Evolutionary conservation across 2,329 filamentous ascomycete genomes (phyloP).

Genomic region (Blumeria hordei): DNA sequence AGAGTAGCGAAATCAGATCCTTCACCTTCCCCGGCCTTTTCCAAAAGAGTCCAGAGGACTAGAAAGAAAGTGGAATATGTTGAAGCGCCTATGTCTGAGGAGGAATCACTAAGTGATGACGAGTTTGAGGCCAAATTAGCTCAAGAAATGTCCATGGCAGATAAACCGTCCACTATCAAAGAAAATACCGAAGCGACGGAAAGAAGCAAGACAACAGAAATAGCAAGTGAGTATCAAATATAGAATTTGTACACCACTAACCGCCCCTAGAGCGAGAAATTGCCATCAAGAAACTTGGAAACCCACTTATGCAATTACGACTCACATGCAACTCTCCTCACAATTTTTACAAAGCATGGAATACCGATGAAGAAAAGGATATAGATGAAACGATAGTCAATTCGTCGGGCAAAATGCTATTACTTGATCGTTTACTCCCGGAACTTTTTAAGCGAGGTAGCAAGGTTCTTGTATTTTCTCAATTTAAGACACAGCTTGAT

Average conservation of each 20-base stretch:
- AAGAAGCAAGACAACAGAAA: slow-evolving; percentile 40
- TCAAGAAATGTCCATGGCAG: slow-evolving; percentile 26
- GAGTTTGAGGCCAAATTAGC: slow-evolving; percentile 64
- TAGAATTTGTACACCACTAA: not conserved
- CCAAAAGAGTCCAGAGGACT: slow-evolving; percentile 17
- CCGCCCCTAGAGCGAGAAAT: slow-evolving; percentile 46
- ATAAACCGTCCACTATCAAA: slow-evolving; percentile 15
- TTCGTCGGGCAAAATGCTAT: slow-evolving; percentile 82
- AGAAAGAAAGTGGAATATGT: slow-evolving; percentile 23
- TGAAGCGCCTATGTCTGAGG: slow-evolving; percentile 33
- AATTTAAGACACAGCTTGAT: slow-evolving; percentile 87
- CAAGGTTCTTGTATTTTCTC: slow-evolving; percentile 88
- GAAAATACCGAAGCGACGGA: slow-evolving; percentile 30
- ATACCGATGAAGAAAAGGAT: slow-evolving; percentile 27
- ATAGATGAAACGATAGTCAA: slow-evolving; percentile 67
- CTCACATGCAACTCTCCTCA: slow-evolving; percentile 84
- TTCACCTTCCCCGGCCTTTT: slow-evolving; percentile 44
- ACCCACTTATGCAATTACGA: slow-evolving; percentile 75
- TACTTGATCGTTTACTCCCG: slow-evolving; percentile 68
- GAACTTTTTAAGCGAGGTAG: slow-evolving; percentile 49
- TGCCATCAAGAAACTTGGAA: slow-evolving; percentile 75
- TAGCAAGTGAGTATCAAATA: slow-evolving; percentile 38
- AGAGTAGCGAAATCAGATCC: slow-evolving; percentile 60
- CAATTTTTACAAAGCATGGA: slow-evolving; percentile 90
- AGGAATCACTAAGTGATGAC: slow-evolving; percentile 47